These are phyloP conservation scores for Emmonsiellopsis sp. DNA, from an alignment of 2,329 filamentous ascomycete genomes.

Conservation along the genomic window DNA sequence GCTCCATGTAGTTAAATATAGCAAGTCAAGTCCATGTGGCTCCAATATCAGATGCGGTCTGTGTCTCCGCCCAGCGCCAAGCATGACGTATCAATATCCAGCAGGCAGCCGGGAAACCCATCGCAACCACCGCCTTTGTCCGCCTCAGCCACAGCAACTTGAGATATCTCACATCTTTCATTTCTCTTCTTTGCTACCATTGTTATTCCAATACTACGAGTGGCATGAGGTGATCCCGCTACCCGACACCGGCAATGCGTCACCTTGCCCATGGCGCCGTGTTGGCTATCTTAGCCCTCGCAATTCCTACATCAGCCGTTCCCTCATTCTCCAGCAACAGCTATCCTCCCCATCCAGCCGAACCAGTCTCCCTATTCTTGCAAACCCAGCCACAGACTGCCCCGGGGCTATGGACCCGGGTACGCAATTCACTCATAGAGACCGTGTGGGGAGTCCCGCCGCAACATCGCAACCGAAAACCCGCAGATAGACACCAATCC, in stretches of 20 bases:
- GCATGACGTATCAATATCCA: too few relatives aligned
- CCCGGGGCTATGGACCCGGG: constrained; percentile 27
- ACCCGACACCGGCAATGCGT: background rate
- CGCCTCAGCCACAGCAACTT: too few relatives aligned
- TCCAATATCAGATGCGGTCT: too few relatives aligned
- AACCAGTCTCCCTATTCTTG: constrained; percentile 21
- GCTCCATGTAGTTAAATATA: too few relatives aligned
- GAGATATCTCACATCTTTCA: too few relatives aligned
- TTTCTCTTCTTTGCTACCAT: too few relatives aligned
- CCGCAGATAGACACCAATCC: constrained; percentile 8
- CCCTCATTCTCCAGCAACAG: background rate
- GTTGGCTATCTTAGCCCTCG: constrained; percentile 12
- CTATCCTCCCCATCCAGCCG: constrained; percentile 23
- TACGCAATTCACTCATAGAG: constrained; percentile 36
- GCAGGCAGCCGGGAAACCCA: too few relatives aligned
- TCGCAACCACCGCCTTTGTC: too few relatives aligned
- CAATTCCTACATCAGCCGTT: constrained; percentile 22
- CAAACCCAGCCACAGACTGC: constrained; percentile 18
- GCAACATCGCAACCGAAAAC: constrained; percentile 16
- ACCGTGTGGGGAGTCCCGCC: constrained; percentile 33
- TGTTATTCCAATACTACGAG: too few relatives aligned
- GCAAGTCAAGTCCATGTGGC: too few relatives aligned
- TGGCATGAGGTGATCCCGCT: too few relatives aligned
- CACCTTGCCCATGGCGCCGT: background rate
- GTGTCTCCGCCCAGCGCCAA: too few relatives aligned